Evolutionary conservation across 768 basidiomycete genomes (phyloP).

Genomic region (Leccinum sublutescens): DNA sequence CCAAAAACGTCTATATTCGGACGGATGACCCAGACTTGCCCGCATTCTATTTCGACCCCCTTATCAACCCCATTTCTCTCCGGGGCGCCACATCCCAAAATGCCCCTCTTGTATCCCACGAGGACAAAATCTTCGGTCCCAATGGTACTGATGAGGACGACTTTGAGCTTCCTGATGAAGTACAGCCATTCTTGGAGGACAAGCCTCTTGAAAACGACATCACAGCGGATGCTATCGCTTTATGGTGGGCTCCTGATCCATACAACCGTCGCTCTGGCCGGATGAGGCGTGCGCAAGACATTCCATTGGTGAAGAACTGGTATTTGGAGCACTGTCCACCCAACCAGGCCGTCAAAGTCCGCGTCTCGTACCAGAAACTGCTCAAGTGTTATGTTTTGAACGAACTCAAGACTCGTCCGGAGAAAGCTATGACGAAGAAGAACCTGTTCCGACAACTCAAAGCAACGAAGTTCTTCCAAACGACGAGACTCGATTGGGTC

Average conservation of each 20-base stretch:
- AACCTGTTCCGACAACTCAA: constrained; percentile 94
- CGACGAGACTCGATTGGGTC: constrained; percentile 97
- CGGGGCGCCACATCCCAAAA: constrained; percentile 76
- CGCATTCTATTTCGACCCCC: constrained; percentile 98
- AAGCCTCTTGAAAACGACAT: constrained; percentile 83
- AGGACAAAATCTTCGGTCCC: constrained; percentile 89
- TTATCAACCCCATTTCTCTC: constrained; percentile 96
- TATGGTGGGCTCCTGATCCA: constrained; percentile 99
- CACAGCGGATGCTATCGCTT: constrained; percentile 93
- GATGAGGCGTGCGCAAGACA: constrained; percentile 91
- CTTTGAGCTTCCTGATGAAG: constrained; percentile 76
- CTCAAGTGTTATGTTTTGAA: constrained; percentile 95
- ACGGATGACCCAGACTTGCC: constrained; percentile 99
- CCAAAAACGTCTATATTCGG: constrained; percentile 98
- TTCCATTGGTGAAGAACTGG: constrained; percentile 97
- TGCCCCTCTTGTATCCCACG: constrained; percentile 77
- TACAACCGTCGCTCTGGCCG: constrained; percentile 90
- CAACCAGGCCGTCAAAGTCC: constrained; percentile 93
- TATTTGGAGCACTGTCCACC: constrained; percentile 98
- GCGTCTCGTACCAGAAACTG: constrained; percentile 98
- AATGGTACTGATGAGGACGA: constrained; percentile 84
- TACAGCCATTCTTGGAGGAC: constrained; percentile 78
- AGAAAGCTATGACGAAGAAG: constrained; percentile 98
- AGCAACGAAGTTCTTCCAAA: constrained; percentile 99
- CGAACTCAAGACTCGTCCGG: constrained; percentile 81